Evolutionary conservation across 225 moss, liverwort and hornwort species (phyloP), one percentile per base, ranked within the genome.

Genomic region (Physcomitrium patens): DNA sequence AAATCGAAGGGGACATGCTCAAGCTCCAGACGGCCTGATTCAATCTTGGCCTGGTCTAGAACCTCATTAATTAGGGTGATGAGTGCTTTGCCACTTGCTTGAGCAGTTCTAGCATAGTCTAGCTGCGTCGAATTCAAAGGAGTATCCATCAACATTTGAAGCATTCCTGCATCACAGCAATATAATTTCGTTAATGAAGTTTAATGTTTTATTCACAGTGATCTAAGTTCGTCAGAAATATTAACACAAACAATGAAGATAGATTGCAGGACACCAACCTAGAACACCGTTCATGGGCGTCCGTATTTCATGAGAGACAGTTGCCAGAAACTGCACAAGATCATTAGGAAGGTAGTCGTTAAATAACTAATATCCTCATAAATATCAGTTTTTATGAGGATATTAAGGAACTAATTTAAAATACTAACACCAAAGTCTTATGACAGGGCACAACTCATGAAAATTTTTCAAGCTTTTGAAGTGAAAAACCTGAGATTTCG

Each of bases 231-330:
- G 31, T 7, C 11, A 37, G 17, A 47, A 71, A 66, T 67, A 52
- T 67, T 7, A 56, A 10, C 64, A 68, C 8, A 60, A 69, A 14
- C 8, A 23, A 77, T 43, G 41, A 14, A 44, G 49, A 44, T 20
- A 49, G 67, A 53, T 71, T 75, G 67, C 14, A 15, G 75, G 44
- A 61, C 24, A 78, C 82, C 59, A 75, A 90, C 90, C 90, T 74
- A 90, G 74, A 65, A 90, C 90, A 65, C 90, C 90, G 68, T 90
- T 90, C 90, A 90, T 90, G 46, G 90, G 90, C 52, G 90, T 90
- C 57, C 90, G 83, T 71, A 90, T 90, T 49, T 90, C 90, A 69
- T 90, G 90, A 2, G 90, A 90, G 11, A 87, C 90, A 65, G 90
- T 90, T 72, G 90, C 90, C 52, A 90, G 71, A 73, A 87, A 90